These are phyloP conservation scores for Leccinum variicolor DNA, from an alignment of 768 basidiomycete species.

Conservation along the genomic window DNA sequence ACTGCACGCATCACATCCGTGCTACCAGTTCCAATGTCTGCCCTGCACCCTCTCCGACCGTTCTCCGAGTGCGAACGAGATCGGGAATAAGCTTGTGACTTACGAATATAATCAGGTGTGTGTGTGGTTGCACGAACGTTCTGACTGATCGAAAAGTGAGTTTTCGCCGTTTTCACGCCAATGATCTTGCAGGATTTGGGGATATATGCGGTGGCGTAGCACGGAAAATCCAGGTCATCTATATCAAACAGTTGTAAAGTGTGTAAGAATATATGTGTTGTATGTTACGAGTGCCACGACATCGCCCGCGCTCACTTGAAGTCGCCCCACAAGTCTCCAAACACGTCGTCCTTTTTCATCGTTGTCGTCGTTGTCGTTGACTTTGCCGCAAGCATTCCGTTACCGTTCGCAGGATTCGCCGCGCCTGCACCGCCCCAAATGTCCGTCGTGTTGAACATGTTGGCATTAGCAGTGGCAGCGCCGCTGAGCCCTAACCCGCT, in stretches of 20 bases:
- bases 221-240: neutral
- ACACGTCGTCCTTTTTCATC: conserved; percentile 71
- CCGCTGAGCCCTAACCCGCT: neutral
- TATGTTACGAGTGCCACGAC: neutral
- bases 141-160: conserved; percentile 63
- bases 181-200: conserved; percentile 12
- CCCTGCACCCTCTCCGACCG: conserved; percentile 69
- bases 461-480: too few species aligned
- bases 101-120: conserved; percentile 75
- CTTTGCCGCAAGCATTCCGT: conserved; percentile 29
- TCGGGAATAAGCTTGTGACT: conserved; percentile 67
- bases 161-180: neutral
- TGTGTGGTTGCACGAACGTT: neutral
- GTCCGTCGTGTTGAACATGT: conserved; percentile 42
- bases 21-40: conserved; percentile 85
- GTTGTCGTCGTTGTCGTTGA: conserved; percentile 25
- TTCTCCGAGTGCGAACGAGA: conserved; percentile 62
- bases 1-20: conserved; percentile 67
- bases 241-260: neutral
- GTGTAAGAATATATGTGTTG: neutral
- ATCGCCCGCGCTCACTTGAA: conserved; percentile 50
- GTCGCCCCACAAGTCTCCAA: conserved; percentile 82
- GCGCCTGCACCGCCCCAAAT: conserved; percentile 50
- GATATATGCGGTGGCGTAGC: neutral
- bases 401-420: conserved; percentile 32